Percentiles rank a stretch among this genome's conserved stretches.
Conservation (phyloP, 2,329 filamentous ascomycete species). For the Colletotrichum australisinense region DNA sequence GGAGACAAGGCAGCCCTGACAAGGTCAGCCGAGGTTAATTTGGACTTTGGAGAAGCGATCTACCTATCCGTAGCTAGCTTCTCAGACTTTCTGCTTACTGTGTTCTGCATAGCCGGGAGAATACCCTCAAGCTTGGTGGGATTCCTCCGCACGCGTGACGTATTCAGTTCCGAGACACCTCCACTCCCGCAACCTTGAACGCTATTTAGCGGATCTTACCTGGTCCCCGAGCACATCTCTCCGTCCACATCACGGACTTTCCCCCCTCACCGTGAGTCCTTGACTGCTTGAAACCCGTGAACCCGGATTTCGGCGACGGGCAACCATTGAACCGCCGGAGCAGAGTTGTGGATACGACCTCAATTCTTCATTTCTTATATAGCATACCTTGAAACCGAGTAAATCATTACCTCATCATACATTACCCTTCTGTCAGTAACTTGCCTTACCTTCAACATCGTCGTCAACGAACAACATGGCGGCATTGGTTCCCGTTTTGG, state of each 20-base stretch:
- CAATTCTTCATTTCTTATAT: not conserved
- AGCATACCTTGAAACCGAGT: not conserved
- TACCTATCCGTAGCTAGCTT: too few species aligned
- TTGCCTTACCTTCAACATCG: too few species aligned
- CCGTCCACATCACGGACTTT: not conserved
- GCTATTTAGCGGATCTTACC: constrained; percentile 16
- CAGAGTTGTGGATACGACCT: not conserved
- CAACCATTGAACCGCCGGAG: too few species aligned
- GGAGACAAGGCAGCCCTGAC: too few species aligned
- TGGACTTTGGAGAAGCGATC: too few species aligned
- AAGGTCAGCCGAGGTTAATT: too few species aligned
- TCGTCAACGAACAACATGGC: constrained; percentile 3
- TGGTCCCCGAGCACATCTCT: not conserved
- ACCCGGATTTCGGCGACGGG: not conserved
- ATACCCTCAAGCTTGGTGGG: not conserved
- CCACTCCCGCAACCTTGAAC: constrained; percentile 1
- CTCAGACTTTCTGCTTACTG: too few species aligned
- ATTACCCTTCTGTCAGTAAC: too few species aligned
- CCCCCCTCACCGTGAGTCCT: not conserved
- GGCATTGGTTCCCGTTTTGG: constrained; percentile 15
- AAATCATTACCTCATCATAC: not conserved
- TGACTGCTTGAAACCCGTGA: not conserved
- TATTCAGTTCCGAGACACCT: not conserved
- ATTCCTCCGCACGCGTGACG: constrained; percentile 24
- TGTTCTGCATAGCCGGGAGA: not conserved